Base-by-base conservation (phyloP, 2,329 filamentous ascomycete genomes). In the Pseudogymnoascus destructans region DNA sequence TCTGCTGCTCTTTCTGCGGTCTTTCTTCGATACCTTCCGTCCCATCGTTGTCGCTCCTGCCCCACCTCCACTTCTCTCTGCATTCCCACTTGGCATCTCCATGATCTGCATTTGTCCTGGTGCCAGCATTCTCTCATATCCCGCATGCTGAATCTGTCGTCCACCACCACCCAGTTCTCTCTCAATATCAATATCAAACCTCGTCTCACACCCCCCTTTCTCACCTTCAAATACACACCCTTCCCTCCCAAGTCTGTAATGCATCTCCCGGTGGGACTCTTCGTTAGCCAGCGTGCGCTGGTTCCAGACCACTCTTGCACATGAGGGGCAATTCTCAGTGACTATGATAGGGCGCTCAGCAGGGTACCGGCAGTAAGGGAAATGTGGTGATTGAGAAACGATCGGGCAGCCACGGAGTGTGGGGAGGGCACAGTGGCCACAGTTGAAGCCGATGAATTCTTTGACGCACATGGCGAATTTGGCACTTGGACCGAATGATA, bases 361-460 rank as follows among this genome's bases (percentile, higher is more conserved):
- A 7, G 66, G 64, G 35, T 63, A 61, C 13, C 62, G 49, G 58
- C 68, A 70, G 1, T 58, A 35, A n/a, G 66, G 67, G 23, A 63
- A 70, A 13, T 56, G 55, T 2, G 59, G 19, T 30, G 59, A 36
- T 65, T 66, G n/a, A 60, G 62, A 3, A 38, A 63, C 60, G 10
- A 66, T 9, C 5, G 76, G 76, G 61, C 76, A 78, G 2, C 69
- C 66, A 0, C 73, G 70, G 52, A 75, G 67, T 9, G 73, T 67
- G 0, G 70, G 67, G 3, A 71, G 38, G 5, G 72, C 73, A 54
- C 71, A 72, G 66, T 79, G 76, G 13, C 75, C 76, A 64, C 76
- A 79, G 32, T 66, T 71, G 65, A 76, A 78, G 57, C 70, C 72
- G 52, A 75, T 64, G 62, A 70, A 76, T 63, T 77, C 73, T 30